phyloP scores from a whole-genome alignment of 2,329 filamentous ascomycete genomes.

The Penicillium sp. region DNA sequence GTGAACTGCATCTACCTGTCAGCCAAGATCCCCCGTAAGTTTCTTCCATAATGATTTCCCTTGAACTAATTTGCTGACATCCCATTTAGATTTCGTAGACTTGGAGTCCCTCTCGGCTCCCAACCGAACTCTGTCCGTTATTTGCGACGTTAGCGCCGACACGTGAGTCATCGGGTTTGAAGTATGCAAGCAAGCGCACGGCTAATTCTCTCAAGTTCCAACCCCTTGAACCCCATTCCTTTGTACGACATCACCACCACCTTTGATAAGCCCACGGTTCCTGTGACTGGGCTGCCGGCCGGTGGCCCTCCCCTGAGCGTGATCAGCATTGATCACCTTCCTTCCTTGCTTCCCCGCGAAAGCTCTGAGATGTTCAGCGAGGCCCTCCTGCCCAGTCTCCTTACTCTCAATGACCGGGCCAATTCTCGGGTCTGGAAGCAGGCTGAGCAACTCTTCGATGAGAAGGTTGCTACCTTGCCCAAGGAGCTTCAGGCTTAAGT shows the following conservation, averaged over 20 bases:
- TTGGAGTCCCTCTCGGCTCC: conserved; percentile 62
- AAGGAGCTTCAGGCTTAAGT: conserved; percentile 25
- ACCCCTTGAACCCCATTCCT: conserved; percentile 55
- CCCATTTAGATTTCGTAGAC: conserved; percentile 62
- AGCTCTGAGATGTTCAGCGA: conserved; percentile 79
- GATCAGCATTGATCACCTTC: conserved; percentile 84
- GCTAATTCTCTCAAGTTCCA: conserved; percentile 35
- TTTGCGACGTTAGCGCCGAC: conserved; percentile 65
- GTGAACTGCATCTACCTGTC: conserved; percentile 88
- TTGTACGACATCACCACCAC: conserved; percentile 83
- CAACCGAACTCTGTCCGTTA: conserved; percentile 69
- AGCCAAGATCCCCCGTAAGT: conserved; percentile 62
- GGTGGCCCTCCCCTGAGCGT: conserved; percentile 64
- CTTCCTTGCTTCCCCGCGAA: conserved; percentile 78
- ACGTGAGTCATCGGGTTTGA: conserved; percentile 40
- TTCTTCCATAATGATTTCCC: not conserved
- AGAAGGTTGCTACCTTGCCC: conserved; percentile 72
- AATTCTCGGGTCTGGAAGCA: conserved; percentile 73
- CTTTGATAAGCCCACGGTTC: conserved; percentile 81
- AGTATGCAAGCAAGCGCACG: not conserved
- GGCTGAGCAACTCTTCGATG: conserved; percentile 77
- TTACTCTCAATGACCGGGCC: conserved; percentile 71
- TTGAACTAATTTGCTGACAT: not conserved
- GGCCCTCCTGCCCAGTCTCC: conserved; percentile 71
- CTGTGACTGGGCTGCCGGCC: conserved; percentile 55